A percentile compares a stretch with the other conserved stretches of the same genome.
These are phyloP conservation scores for Aristolochia fimbriata DNA, from an alignment of 164 flowering plant genomes.

Conservation along the genomic window DNA sequence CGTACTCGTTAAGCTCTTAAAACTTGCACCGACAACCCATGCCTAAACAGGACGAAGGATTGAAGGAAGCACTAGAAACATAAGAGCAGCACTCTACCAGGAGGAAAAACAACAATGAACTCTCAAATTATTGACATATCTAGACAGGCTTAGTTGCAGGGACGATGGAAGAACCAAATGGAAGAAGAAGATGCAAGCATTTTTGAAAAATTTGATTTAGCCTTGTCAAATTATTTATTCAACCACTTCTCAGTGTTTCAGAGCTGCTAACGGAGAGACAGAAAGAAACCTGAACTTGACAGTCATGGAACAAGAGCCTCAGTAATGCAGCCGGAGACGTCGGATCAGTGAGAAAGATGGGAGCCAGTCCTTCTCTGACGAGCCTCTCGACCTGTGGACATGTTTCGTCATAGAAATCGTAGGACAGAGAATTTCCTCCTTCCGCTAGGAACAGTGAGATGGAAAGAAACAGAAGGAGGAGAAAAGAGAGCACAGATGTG, in stretches of 20 bases:
- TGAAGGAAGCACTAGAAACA: too few relatives aligned
- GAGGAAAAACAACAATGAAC: too few relatives aligned
- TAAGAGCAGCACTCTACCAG: too few relatives aligned
- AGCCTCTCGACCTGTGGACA: slow-evolving; percentile 45
- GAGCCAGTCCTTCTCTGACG: slow-evolving; percentile 21
- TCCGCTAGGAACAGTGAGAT: neutral
- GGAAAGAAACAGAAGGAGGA: neutral
- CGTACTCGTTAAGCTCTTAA: too few relatives aligned
- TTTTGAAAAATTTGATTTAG: neutral
- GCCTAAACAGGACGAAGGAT: too few relatives aligned
- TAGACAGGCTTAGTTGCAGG: too few relatives aligned
- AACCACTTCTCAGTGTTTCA: neutral
- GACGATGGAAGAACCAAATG: too few relatives aligned
- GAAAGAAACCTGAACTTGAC: slow-evolving; percentile 50
- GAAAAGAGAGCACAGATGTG: neutral
- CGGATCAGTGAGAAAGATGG: slow-evolving; percentile 27
- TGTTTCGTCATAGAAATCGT: slow-evolving; percentile 28
- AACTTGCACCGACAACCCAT: too few relatives aligned
- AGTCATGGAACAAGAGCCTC: slow-evolving; percentile 58
- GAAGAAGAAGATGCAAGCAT: neutral
- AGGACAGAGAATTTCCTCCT: slow-evolving; percentile 17
- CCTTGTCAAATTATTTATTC: neutral
- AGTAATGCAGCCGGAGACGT: slow-evolving; percentile 36
- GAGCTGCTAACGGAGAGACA: neutral
- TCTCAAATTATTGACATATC: too few relatives aligned